A percentile compares a stretch with the other conserved stretches of the same genome.
Evolutionary conservation across 2,329 filamentous ascomycete genomes (phyloP).

Genomic region (Fusarium sp.): DNA sequence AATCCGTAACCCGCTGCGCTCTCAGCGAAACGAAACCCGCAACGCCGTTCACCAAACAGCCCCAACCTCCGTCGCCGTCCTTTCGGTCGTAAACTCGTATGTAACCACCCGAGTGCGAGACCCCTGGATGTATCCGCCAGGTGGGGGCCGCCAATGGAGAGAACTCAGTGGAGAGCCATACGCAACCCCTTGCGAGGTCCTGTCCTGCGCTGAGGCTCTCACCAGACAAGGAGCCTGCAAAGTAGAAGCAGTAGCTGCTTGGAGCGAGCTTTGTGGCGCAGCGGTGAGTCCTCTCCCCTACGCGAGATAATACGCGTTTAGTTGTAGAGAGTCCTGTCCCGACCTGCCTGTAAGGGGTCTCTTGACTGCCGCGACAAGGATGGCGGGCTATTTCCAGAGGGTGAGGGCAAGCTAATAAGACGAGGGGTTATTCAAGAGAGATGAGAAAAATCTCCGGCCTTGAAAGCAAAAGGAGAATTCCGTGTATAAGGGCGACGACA

Average conservation of each 20-base stretch:
- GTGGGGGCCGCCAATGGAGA: constrained; percentile 31
- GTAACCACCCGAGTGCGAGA: constrained; percentile 30
- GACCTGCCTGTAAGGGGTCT: not conserved
- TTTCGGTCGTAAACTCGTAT: constrained; percentile 27
- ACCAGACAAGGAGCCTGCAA: constrained; percentile 14
- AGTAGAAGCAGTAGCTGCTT: not conserved
- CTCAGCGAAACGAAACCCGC: not conserved
- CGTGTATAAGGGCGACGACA: not conserved
- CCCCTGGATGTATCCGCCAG: constrained; percentile 26
- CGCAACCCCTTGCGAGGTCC: constrained; percentile 10
- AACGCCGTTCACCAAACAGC: constrained; percentile 14
- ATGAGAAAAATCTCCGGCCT: not conserved
- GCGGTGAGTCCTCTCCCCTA: not conserved
- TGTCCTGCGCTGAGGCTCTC: constrained; percentile 26
- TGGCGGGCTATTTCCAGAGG: not conserved
- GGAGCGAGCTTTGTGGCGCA: constrained; percentile 14
- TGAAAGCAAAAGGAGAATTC: not conserved
- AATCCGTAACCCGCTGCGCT: not conserved
- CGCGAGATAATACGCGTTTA: constrained; percentile 5
- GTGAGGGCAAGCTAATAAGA: not conserved
- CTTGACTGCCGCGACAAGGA: not conserved
- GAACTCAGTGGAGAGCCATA: constrained; percentile 3
- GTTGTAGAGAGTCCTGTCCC: not conserved
- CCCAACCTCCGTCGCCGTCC: not conserved
- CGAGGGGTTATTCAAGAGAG: not conserved